Evolutionary conservation across 2,329 filamentous ascomycete genomes (phyloP), one percentile per base, ranked within the genome.

Genomic region (Biscogniauxia marginata): DNA sequence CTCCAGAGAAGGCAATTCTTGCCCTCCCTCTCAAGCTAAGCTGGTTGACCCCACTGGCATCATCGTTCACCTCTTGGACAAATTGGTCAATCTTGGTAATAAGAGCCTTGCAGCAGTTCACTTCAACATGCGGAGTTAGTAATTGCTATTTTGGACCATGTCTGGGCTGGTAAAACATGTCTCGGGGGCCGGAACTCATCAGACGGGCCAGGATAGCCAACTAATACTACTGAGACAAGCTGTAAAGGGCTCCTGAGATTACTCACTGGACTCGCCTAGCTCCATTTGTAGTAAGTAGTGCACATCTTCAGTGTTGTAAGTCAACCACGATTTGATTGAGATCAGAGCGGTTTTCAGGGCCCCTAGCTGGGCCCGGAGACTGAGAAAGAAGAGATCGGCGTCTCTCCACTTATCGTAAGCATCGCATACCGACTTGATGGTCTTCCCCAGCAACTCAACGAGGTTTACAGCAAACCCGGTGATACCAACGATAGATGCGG

Each of bases 401-500:
- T 50, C 47, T 23, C 46, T 53, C 50, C 47, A 53, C 39, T 19
- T 46, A 30, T 50, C 50, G 23, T 23, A 46, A 11, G 24, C 44
- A 20, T 50, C 25, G 34, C 46, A 53, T 48, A 53, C 24, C 11
- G 39, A 24, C 48, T 46, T 47, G 50, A 50, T 51, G 8, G 50
- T 46, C 43, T 51, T 51, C 23, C 47, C 44, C 30, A 57, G 13
- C 11, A 57, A 22, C 39, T 44, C 47, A n/a, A 25, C 46, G 13
- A 56, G 46, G 23, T 53, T 48, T 13, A 53, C 19, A n/a, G 50
- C 43, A 11, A 52, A 30, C 13, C 50, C 55, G 13, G 20, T 34
- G 6, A 50, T 16, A 7, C 50, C 47, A 22, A 53, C 24, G 11
- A 30, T 44, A n/a, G 46, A 50, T 13, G 23, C 47, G 9, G 49